Evolutionary conservation across 1,284 basidiomycete species (phyloP), one percentile per base, ranked within the genome.

Genomic region (Stygiomarasmius scandens): DNA sequence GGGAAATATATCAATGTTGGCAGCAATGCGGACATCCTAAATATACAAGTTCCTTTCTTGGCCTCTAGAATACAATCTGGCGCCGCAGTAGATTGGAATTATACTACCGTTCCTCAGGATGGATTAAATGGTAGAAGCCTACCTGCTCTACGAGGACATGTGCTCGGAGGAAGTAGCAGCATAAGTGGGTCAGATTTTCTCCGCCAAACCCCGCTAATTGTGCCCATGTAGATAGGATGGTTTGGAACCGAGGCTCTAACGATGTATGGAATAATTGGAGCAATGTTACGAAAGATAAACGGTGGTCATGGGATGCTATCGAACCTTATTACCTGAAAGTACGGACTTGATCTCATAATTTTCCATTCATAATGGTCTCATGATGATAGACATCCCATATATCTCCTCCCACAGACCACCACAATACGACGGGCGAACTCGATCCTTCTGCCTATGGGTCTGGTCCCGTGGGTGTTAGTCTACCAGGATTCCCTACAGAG

Each of bases 261-360:
- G 67, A 72, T 27, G 64, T 69, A 32, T 73, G 55, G 46, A 60
- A 74, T 44, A 64, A 64, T n/a, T 64, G 58, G 46, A 70, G 71
- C 1, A 46, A 57, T 1, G 54, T 67, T 3, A 64, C 67, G 9
- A 63, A 62, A 2, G 71, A 74, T 58, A 11, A 49, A 12, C 66
- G 65, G 10, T 74, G 71, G 72, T 54, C 64, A 19, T 74, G 71
- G 71, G 52, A 67, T 16, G 61, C 50, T 4, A 27, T 70, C 6
- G 45, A 49, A 34, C 56, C 54, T n/a, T 69, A 61, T 36, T 64
- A 64, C 47, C 51, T 59, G 47, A 67, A 64, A 61, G 68, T 65
- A 38, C 14, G 43, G n/a, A n/a, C n/a, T n/a, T n/a, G n/a, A n/a
- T n/a, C 25, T 8, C 32, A 45, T 22, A 12, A 32, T 45, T 19